Evolutionary conservation across 352 stramenopile species (phyloP).

Genomic region (Phytophthora brassicae): DNA sequence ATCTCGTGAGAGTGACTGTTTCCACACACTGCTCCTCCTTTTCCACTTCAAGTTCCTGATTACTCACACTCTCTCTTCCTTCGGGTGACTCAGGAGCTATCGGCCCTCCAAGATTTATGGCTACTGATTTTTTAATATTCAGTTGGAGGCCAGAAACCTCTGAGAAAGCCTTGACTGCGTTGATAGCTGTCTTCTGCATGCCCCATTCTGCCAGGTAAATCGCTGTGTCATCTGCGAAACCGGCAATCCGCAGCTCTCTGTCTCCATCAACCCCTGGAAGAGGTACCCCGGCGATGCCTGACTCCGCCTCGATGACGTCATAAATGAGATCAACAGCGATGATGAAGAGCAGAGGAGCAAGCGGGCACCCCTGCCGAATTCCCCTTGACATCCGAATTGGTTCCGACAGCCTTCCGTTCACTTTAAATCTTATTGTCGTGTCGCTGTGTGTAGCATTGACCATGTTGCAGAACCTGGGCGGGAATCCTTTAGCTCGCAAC

Average conservation of each 20-base stretch:
- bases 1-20: neutral
- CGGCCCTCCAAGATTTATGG: neutral
- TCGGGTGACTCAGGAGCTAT: too few species aligned
- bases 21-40: neutral
- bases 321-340: neutral
- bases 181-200: neutral
- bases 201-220: neutral
- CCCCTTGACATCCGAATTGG: neutral
- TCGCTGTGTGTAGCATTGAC: neutral
- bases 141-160: neutral
- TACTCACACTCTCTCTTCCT: too few species aligned
- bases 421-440: neutral
- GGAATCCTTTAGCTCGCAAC: neutral
- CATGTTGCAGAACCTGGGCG: neutral
- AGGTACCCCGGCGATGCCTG: neutral
- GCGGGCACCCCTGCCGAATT: neutral
- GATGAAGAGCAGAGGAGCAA: neutral
- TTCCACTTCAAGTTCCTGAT: too few species aligned
- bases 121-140: neutral
- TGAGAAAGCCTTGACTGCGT: neutral
- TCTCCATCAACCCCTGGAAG: neutral
- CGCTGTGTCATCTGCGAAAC: neutral
- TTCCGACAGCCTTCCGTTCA: neutral
- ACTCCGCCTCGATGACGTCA: neutral
- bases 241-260: neutral